phyloP scores from a whole-genome alignment of 495 filamentous ascomycete species.

The Amphirosellinia nigrospora region DNA sequence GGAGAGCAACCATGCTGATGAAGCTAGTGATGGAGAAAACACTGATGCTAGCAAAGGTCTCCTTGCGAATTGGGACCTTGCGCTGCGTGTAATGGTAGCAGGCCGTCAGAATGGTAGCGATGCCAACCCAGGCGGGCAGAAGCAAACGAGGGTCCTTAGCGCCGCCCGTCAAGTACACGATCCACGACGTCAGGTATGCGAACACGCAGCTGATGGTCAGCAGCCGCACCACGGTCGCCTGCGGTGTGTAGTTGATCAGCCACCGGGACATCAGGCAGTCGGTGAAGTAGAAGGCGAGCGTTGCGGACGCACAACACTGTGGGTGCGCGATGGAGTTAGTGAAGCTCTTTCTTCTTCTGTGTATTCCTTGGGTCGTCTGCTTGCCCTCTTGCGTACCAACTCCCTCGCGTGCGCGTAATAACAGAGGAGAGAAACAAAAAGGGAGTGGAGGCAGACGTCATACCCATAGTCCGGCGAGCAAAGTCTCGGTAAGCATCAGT shows the following conservation, averaged over 20 bases:
- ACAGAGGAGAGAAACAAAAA: neutral
- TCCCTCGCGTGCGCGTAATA: neutral
- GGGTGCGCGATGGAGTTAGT: constrained; percentile 4
- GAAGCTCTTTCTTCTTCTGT: neutral
- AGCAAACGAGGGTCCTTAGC: constrained; percentile 77
- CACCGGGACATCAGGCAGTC: constrained; percentile 93
- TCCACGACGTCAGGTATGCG: constrained; percentile 80
- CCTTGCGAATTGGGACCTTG: constrained; percentile 79
- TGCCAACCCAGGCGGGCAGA: constrained; percentile 85
- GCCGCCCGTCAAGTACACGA: constrained; percentile 76
- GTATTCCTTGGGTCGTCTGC: neutral
- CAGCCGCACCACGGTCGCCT: constrained; percentile 82
- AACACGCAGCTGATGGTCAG: constrained; percentile 79
- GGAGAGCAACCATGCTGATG: constrained; percentile 72
- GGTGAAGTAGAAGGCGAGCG: constrained; percentile 88
- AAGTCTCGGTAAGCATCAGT: constrained; percentile 74
- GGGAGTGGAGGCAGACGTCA: constrained; percentile 32
- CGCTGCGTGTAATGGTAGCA: constrained; percentile 83
- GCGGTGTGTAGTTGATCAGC: constrained; percentile 88
- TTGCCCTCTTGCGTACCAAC: neutral
- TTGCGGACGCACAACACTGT: constrained; percentile 81
- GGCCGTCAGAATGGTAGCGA: constrained; percentile 78
- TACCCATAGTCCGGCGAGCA: constrained; percentile 85
- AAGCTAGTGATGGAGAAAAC: constrained; percentile 79
- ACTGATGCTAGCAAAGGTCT: constrained; percentile 77